Evolutionary conservation across 2,329 filamentous ascomycete genomes (phyloP), one percentile per base, ranked within the genome.

Genomic region (Aspergillus cejpii): DNA sequence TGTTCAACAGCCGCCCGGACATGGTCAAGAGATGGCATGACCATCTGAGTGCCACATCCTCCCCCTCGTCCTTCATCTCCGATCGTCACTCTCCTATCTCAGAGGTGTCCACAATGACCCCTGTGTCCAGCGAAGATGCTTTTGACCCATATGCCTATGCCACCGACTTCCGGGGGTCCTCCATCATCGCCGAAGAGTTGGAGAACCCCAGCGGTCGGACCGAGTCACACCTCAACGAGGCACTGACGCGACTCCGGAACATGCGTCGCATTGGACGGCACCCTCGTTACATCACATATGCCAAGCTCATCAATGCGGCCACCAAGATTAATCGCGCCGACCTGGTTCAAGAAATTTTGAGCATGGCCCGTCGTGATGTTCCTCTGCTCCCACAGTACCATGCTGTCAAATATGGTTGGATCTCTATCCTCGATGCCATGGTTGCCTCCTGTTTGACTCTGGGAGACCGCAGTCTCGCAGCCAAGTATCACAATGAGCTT

Each of bases 351-450:
- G 89, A 97, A 51, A 85, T 98, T 41, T 76, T 96, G 24, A 82
- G 79, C 55, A 94, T 95, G 80, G 92, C 92, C 10, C 85, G 88
- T 56, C 78, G 83, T 45, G 92, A 98, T 64, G 82, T 97, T 48
- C 92, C 92, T 38, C 79, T 91, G 26, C 76, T 91, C 50, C 77
- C 83, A 33, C 85, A 95, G 64, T 94, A 94, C 64, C 79, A 85
- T 17, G 81, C 88, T 50, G 90, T 97, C 24, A 83, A 89, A 50
- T 94, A 95, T 60, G 92, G 92, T 39, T 98, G 92, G 92, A 87
- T 90, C 33, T 90, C 88, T 2, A 97, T 98, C 51, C 76, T 97
- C 36, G 92, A 98, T 65, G 85, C 92, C 37, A 96, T 97, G 90
- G 84, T 97, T 45, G 89, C 90, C 56, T 90, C 90, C 34, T 95